Conservation (phyloP, 495 filamentous ascomycete species). For the Trichoderma gamsii region DNA sequence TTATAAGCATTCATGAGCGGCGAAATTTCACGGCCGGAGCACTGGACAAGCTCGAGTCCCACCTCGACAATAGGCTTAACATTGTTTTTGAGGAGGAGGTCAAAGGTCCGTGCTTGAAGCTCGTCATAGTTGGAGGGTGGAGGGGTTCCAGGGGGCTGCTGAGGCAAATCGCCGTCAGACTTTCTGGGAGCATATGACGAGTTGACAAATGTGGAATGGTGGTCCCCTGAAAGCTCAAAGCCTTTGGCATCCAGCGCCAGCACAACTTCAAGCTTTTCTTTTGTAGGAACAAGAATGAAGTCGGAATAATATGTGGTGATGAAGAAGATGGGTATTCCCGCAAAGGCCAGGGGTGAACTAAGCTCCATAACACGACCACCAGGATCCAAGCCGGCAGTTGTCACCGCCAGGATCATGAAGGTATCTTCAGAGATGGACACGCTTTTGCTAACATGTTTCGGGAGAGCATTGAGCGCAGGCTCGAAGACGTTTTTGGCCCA, state of each 20-base stretch:
- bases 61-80: slow-evolving; percentile 67
- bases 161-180: background rate
- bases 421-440: slow-evolving; percentile 74
- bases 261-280: slow-evolving; percentile 65
- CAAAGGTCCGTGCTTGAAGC: slow-evolving; percentile 77
- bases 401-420: slow-evolving; percentile 82
- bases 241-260: slow-evolving; percentile 69
- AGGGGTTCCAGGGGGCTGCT: slow-evolving; percentile 57
- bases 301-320: slow-evolving; percentile 97
- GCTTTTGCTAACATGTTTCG: slow-evolving; percentile 39
- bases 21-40: slow-evolving; percentile 55
- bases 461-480: slow-evolving; percentile 55
- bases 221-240: slow-evolving; percentile 70
- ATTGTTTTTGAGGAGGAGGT: slow-evolving; percentile 61
- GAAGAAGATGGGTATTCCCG: slow-evolving; percentile 95
- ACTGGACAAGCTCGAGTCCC: slow-evolving; percentile 69
- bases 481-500: slow-evolving; percentile 68
- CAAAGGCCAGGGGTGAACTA: slow-evolving; percentile 83
- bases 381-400: slow-evolving; percentile 81
- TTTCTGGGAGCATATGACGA: slow-evolving; percentile 31
- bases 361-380: slow-evolving; percentile 90
- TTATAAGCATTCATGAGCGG: slow-evolving; percentile 22
- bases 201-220: slow-evolving; percentile 65
- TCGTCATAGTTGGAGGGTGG: slow-evolving; percentile 71
- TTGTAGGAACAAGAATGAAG: slow-evolving; percentile 85